Evolutionary conservation across 202 grass and related monocot genomes (phyloP), one percentile per base, ranked within the genome.

Genomic region (Bolboschoenoplectus hybrid): DNA sequence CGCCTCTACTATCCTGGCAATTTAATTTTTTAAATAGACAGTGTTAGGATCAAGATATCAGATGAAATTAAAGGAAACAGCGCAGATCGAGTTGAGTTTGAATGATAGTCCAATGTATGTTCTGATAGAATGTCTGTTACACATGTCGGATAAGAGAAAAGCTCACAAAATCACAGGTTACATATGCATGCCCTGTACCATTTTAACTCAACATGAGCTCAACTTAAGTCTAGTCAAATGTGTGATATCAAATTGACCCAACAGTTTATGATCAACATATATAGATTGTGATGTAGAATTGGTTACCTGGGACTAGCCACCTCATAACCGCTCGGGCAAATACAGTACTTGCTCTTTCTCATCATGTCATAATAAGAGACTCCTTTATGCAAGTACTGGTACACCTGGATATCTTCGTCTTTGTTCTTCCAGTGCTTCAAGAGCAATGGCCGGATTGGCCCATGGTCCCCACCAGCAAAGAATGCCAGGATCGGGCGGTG

Each of bases 311-410:
- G 94, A 78, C 91, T 93, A 11, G 94, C 94, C 73, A 97, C 94
- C 88, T 97, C 94, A 71, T 93, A 93, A 19, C 94, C 94, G 68
- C 94, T 91, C 1, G 94, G 94, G 67, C 94, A 93, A 10, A 97
- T 89, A 85, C 85, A 94, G 85, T 76, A 97, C 39, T 86, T 87
- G 91, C 95, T 97, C 38, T 68, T 85, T 51, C 91, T 73, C 93
- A 97, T 95, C 88, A 91, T 85, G 53, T 88, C 89, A 73, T 79
- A 87, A 90, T 95, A 97, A 11, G 94, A 92, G 14, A 84, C 87
- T 47, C 91, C 88, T 40, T 79, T 49, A 5, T 69, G 86, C 6
- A 97, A 90, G 88, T 95, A 97, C 87, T 97, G 91, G 51, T 90
- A 86, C 35, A 97, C 95, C 47, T 82, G 91, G 61, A 97, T 79